Evolutionary conservation across 2,329 filamentous ascomycete species (phyloP), one percentile per base, ranked within the genome.

Genomic region (Orbilia blumenaviensis): DNA sequence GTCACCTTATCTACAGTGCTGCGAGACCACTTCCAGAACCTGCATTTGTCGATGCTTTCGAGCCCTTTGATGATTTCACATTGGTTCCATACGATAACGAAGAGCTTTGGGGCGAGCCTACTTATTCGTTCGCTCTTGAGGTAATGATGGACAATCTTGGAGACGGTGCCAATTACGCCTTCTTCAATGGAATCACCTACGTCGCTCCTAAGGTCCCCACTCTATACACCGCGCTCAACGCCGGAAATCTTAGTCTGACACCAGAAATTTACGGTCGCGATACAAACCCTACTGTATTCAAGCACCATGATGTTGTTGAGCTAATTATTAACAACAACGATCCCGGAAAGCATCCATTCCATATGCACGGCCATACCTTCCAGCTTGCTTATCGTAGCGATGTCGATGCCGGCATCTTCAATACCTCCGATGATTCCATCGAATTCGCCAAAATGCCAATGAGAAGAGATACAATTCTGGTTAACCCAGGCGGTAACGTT

Each of bases 101-200:
- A 82, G 83, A 85, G 7, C 84, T 90, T 1, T 86, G 90, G 3
- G 85, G 86, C 0, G 84, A 88, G 6, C 89, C 91, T 0, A 88
- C 91, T 82, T 86, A 88, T 77, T 85, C 84, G 1, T 85, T 95
- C 38, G 86, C 87, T 46, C 85, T 95, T 1, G 85, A 88, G 76
- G 86, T 92, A 2, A 84, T 85, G 74, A 91, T 92, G 88, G 86
- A 89, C 79, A 89, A 90, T 76, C 85, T 93, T 9, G 85, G 85
- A 21, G 86, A 93, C 72, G 91, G 91, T 0, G 87, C 87, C 27
- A 87, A 88, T 82, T 92, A 92, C 27, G 89, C 88, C 75, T 89
- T 90, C 83, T 88, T 92, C 84, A 94, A 94, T 84, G 89, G 92
- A 82, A 88, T 92, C 78, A 92, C 91, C 29, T 96, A 94, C 82